Conservation (phyloP, 495 filamentous ascomycete species). For the Baudoinia panamericana region DNA sequence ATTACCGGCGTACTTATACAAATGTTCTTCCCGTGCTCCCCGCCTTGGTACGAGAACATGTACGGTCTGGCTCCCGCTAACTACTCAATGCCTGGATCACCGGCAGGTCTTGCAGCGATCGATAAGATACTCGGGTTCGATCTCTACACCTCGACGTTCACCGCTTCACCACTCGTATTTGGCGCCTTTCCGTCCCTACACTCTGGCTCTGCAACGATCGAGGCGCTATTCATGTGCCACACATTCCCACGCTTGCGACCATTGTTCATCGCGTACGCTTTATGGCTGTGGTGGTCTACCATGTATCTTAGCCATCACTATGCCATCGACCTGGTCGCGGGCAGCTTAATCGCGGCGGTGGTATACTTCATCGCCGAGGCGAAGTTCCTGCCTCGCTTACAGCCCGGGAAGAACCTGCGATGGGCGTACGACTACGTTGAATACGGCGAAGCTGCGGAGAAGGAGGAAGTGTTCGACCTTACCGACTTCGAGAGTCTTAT, state of each 20-base stretch:
- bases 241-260: conserved; percentile 68
- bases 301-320: conserved; percentile 97
- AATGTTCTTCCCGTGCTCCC: conserved; percentile 79
- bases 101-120: conserved; percentile 77
- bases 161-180: conserved; percentile 78
- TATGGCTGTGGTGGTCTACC: conserved; percentile 97
- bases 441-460: conserved; percentile 42
- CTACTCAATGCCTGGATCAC: conserved; percentile 76
- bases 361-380: conserved; percentile 68
- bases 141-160: conserved; percentile 82
- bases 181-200: conserved; percentile 90
- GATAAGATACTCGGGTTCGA: conserved; percentile 80
- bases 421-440: conserved; percentile 97
- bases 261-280: conserved; percentile 64
- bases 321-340: conserved; percentile 80
- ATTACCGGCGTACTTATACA: conserved; percentile 74
- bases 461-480: conserved; percentile 39
- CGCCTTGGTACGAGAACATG: conserved; percentile 85
- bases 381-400: conserved; percentile 66
- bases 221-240: conserved; percentile 84
- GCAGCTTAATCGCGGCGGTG: conserved; percentile 65
- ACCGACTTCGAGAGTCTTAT: conserved; percentile 41
- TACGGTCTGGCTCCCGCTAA: conserved; percentile 82
- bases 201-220: conserved; percentile 69
- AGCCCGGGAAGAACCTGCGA: conserved; percentile 68